Percentiles rank a stretch among this genome's conserved stretches.
These are phyloP conservation scores for Pleurotus pulmonarius DNA, from an alignment of 768 basidiomycete species.

Conservation along the genomic window DNA sequence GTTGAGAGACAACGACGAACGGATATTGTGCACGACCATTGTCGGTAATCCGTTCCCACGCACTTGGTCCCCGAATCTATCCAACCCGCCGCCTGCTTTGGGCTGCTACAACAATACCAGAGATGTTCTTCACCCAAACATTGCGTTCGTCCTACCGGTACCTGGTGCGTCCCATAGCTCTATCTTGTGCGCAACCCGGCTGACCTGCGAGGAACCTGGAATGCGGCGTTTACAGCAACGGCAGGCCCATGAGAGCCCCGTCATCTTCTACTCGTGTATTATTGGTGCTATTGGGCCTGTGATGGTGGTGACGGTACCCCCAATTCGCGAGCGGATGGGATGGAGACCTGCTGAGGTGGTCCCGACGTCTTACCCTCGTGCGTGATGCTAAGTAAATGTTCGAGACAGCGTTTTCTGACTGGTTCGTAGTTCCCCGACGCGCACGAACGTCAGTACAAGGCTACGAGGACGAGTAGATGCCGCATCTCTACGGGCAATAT, in stretches of 20 bases:
- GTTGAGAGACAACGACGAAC: background rate
- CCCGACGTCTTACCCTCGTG: slow-evolving; percentile 79
- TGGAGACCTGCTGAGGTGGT: slow-evolving; percentile 64
- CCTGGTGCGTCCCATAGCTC: slow-evolving; percentile 26
- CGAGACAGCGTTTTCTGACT: background rate
- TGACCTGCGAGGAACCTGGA: slow-evolving; percentile 13
- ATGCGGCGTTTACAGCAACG: slow-evolving; percentile 58
- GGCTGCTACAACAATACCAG: slow-evolving; percentile 8
- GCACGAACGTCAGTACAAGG: slow-evolving; percentile 65
- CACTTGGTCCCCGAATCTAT: background rate
- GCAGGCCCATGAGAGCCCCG: slow-evolving; percentile 85
- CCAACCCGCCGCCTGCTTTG: background rate
- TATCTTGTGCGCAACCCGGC: background rate
- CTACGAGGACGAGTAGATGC: slow-evolving; percentile 59
- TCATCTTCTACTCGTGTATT: slow-evolving; percentile 83
- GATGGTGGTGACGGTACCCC: slow-evolving; percentile 71
- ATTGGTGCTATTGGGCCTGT: slow-evolving; percentile 76
- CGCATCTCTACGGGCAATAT: background rate
- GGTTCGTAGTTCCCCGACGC: slow-evolving; percentile 60
- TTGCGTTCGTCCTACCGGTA: slow-evolving; percentile 53
- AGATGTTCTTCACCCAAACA: slow-evolving; percentile 43
- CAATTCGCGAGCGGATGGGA: slow-evolving; percentile 69
- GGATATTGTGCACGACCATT: too few relatives aligned
- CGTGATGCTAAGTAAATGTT: slow-evolving; percentile 23
- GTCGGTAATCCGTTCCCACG: background rate